Base-by-base conservation (phyloP, 1,139 yeast genomes). In the Suhomyces wounanorum region DNA sequence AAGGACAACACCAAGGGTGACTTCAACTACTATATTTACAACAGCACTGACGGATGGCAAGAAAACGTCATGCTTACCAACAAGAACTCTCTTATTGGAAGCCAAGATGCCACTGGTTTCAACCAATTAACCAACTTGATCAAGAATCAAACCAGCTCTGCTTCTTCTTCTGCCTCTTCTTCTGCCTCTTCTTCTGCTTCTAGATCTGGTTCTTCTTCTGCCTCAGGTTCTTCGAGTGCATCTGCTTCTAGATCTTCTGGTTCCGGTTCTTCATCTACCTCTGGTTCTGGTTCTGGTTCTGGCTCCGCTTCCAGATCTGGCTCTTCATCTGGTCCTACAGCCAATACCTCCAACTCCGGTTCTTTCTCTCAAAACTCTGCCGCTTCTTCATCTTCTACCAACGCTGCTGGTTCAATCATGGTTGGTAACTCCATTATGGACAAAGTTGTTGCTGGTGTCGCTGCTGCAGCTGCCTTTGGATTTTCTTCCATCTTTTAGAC, bases 51-150 rank as follows among this genome's bases (percentile, higher is more conserved):
- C 18, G 84, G 79, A 55, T 58, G 68, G 40, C 70, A 72, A 41
- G 65, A 69, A 13, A 70, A 80, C 58, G 69, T 90, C 50, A 73
- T 73, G 59, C 72, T 90, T 61, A 80, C 91, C 40, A 80, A 84
- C 62, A 82, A 80, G 47, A 73, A 74, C 59, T 81, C 89, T 11
- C 73, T 82, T 67, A 69, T 90, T 50, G 88, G 84, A 18, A 77
- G 81, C 42, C 65, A 69, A 25, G 83, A 80, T 43, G 89, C 87
- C 23, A 75, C 84, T 37, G 96, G 96, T 14, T 73, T 82, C 51
- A 79, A 87, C 65, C 84, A 86, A 43, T 71, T 77, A 52, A 73
- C 75, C 55, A 71, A 70, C 40, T 41, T 39, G 23, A 55, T 56
- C 38, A 41, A 47, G 40, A 40, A 42, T 40, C 25, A 52, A 40